Conservation (phyloP, 129 eudicot species). For the Chrysanthemum seticuspe region DNA sequence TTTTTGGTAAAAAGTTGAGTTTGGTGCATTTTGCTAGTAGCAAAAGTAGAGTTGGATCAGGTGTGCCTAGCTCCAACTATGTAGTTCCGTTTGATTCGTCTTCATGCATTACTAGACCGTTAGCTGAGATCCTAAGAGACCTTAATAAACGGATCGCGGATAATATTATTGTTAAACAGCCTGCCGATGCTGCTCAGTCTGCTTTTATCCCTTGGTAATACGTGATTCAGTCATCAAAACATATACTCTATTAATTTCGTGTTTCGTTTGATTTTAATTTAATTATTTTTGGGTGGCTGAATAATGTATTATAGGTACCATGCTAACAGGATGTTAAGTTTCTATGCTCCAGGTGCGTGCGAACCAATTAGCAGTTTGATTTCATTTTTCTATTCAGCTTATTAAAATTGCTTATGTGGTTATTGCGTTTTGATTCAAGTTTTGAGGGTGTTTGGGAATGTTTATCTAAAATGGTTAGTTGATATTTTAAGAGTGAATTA, state of each 20-base stretch:
- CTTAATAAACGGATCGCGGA: constrained; percentile 89
- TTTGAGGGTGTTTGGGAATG: too few relatives aligned
- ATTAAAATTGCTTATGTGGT: neutral
- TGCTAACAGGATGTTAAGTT: constrained; percentile 92
- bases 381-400: neutral
- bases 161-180: constrained; percentile 50
- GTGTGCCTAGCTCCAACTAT: constrained; percentile 69
- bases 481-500: too few relatives aligned
- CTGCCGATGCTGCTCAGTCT: constrained; percentile 20
- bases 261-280: constrained; percentile 1
- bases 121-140: constrained; percentile 83
- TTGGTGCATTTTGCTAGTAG: constrained; percentile 12
- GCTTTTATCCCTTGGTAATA: constrained; percentile 66
- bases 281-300: neutral
- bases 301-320: constrained; percentile 61
- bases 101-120: constrained; percentile 81
- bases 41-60: constrained; percentile 17
- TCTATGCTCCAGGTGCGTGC: constrained; percentile 86
- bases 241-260: neutral
- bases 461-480: too few relatives aligned
- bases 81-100: constrained; percentile 79
- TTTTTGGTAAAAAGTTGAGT: too few relatives aligned
- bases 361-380: neutral
- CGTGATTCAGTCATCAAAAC: neutral
- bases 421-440: too few relatives aligned